Percentiles rank a stretch among this genome's conserved stretches.
Evolutionary conservation across 768 basidiomycete genomes (phyloP).

Genomic region (Polyporus arcularius): DNA sequence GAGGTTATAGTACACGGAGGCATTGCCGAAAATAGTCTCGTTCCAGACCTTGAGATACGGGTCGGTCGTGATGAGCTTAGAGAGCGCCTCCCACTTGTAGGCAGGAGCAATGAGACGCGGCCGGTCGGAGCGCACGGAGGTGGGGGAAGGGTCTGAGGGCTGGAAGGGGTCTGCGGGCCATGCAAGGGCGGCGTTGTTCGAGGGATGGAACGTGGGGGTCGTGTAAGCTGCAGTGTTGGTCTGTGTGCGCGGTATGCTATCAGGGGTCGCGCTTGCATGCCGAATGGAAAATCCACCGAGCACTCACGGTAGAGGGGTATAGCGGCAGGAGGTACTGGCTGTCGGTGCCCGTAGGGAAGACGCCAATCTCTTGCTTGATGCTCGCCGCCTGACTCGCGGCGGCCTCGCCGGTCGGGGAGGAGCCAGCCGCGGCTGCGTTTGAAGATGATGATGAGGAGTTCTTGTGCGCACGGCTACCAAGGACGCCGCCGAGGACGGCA

Average conservation of each 20-base stretch:
- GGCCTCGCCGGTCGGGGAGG: conserved; percentile 12
- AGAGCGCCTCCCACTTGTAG: conserved; percentile 89
- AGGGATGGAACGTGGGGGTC: conserved; percentile 66
- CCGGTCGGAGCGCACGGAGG: conserved; percentile 68
- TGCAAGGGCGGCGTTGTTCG: conserved; percentile 49
- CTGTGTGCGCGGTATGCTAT: conserved; percentile 35
- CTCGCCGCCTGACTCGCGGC: conserved; percentile 18
- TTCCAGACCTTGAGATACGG: conserved; percentile 91
- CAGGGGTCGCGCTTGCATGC: not conserved
- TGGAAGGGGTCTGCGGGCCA: conserved; percentile 85
- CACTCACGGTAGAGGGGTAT: conserved; percentile 83
- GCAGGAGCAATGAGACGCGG: conserved; percentile 91
- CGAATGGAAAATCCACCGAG: not conserved
- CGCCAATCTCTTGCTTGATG: conserved; percentile 58
- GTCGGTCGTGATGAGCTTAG: conserved; percentile 73
- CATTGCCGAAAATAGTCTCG: conserved; percentile 87
- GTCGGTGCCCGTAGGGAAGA: conserved; percentile 79
- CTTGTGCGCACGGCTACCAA: conserved; percentile 63
- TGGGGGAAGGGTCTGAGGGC: conserved; percentile 60
- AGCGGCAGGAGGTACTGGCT: conserved; percentile 77
- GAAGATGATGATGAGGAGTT: conserved; percentile 31
- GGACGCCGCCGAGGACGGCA: conserved; percentile 76
- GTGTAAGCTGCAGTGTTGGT: conserved; percentile 75
- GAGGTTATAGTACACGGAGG: conserved; percentile 62
- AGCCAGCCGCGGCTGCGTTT: not conserved